phyloP scores from a whole-genome alignment of 257 asterid genomes.

The Capsicum rhomboideum region DNA sequence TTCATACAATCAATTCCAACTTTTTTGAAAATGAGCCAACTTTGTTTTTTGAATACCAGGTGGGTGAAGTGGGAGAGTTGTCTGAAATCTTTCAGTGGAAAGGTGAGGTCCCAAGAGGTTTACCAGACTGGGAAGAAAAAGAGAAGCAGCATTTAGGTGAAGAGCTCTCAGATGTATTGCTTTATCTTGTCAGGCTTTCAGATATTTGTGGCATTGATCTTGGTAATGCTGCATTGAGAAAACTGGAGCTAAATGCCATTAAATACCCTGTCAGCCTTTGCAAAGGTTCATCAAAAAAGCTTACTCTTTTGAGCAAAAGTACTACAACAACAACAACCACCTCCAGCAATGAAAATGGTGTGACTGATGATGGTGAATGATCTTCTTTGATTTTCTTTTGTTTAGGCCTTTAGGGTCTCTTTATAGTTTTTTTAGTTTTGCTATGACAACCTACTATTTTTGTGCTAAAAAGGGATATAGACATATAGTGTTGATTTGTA shows the following conservation, averaged over 20 bases:
- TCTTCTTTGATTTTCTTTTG: background rate
- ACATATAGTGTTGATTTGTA: background rate
- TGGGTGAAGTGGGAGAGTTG: constrained; percentile 65
- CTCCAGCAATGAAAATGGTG: constrained; percentile 3
- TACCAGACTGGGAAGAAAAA: constrained; percentile 50
- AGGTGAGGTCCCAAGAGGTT: constrained; percentile 57
- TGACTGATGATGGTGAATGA: constrained; percentile 7
- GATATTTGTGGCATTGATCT: constrained; percentile 61
- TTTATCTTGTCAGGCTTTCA: constrained; percentile 47
- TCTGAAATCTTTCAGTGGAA: constrained; percentile 72
- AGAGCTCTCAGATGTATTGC: constrained; percentile 58
- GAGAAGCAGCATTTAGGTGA: constrained; percentile 55
- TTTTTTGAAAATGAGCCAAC: background rate
- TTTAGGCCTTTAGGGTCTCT: background rate
- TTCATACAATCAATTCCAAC: background rate
- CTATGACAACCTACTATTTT: background rate
- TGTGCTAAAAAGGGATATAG: background rate
- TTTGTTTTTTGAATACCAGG: constrained; percentile 19
- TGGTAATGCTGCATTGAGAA: constrained; percentile 50
- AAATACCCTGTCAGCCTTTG: constrained; percentile 43
- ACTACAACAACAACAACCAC: constrained; percentile 2
- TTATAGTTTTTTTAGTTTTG: background rate
- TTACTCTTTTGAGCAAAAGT: background rate
- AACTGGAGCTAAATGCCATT: constrained; percentile 42
- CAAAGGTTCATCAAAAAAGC: constrained; percentile 35